phyloP scores from a whole-genome alignment of 2,329 filamentous ascomycete species.

The Sclerotinia sclerotiorum region DNA sequence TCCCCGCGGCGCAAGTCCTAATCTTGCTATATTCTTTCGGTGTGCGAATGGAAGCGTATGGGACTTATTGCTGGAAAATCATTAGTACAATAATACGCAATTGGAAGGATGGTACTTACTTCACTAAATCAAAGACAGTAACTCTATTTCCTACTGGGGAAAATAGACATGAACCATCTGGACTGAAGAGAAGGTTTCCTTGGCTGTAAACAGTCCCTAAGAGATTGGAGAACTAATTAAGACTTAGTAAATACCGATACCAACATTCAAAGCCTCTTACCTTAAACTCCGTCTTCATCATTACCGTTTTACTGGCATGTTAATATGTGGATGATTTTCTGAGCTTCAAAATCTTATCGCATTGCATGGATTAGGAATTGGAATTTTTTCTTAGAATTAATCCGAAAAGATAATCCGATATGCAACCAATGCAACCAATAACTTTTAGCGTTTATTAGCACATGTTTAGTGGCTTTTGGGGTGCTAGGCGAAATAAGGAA shows the following conservation, averaged over 20 bases:
- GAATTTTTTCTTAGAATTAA: slow-evolving; percentile 22
- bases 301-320: slow-evolving; percentile 41
- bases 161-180: slow-evolving; percentile 91
- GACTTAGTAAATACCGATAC: slow-evolving; percentile 33
- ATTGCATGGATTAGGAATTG: slow-evolving; percentile 15
- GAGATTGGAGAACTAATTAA: slow-evolving; percentile 88
- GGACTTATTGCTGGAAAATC: slow-evolving; percentile 71
- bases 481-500: slow-evolving; percentile 23
- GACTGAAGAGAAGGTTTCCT: slow-evolving; percentile 95
- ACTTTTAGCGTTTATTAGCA: neutral
- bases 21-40: slow-evolving; percentile 84
- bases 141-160: slow-evolving; percentile 97
- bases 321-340: slow-evolving; percentile 19
- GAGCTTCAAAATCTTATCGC: slow-evolving; percentile 23
- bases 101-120: slow-evolving; percentile 53
- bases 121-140: slow-evolving; percentile 92
- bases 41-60: slow-evolving; percentile 87
- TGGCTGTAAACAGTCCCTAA: slow-evolving; percentile 97
- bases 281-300: slow-evolving; percentile 99
- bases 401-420: slow-evolving; percentile 25
- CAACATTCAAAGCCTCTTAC: slow-evolving; percentile 48
- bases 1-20: slow-evolving; percentile 85
- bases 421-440: neutral
- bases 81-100: neutral
- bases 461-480: slow-evolving; percentile 16